Conservation (phyloP, 371 early-diverging fungal species). For the Phascolomyces articulosus region DNA sequence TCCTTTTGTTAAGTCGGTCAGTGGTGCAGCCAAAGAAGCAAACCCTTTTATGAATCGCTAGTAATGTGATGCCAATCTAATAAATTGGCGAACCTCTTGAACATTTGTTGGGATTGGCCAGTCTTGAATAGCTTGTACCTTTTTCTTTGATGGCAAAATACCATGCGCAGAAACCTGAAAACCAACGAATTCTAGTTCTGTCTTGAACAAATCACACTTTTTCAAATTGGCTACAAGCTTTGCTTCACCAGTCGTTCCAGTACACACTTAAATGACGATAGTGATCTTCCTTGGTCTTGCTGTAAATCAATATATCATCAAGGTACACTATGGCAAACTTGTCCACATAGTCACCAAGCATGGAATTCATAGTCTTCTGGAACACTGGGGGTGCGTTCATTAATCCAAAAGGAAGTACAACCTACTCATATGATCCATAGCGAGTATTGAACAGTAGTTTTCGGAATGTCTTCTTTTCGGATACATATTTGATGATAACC, state of each 20-base stretch:
- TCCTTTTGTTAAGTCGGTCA: conserved; percentile 4
- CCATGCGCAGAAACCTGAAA: conserved; percentile 33
- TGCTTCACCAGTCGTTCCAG: conserved; percentile 33
- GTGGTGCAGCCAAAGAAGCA: not conserved
- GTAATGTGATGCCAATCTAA: conserved; percentile 31
- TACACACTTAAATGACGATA: conserved; percentile 26
- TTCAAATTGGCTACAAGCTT: conserved; percentile 37
- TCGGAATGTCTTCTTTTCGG: conserved; percentile 16
- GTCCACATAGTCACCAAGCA: conserved; percentile 42
- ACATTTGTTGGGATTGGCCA: no score
- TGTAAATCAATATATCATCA: conserved; percentile 64
- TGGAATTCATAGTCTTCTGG: conserved; percentile 54
- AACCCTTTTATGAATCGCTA: not conserved
- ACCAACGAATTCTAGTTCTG: conserved; percentile 44
- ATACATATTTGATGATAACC: conserved; percentile 40
- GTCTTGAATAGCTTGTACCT: conserved; percentile 40
- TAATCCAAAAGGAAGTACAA: conserved; percentile 55
- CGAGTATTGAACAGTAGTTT: conserved; percentile 33
- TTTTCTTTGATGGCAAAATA: conserved; percentile 23
- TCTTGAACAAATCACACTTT: conserved; percentile 53
- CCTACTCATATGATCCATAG: conserved; percentile 47
- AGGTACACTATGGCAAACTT: conserved; percentile 49
- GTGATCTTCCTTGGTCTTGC: conserved; percentile 48
- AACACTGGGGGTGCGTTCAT: conserved; percentile 42
- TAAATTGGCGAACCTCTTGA: no score